Conservation (phyloP, 2,329 filamentous ascomycete genomes). For the Phoma herbarum region DNA sequence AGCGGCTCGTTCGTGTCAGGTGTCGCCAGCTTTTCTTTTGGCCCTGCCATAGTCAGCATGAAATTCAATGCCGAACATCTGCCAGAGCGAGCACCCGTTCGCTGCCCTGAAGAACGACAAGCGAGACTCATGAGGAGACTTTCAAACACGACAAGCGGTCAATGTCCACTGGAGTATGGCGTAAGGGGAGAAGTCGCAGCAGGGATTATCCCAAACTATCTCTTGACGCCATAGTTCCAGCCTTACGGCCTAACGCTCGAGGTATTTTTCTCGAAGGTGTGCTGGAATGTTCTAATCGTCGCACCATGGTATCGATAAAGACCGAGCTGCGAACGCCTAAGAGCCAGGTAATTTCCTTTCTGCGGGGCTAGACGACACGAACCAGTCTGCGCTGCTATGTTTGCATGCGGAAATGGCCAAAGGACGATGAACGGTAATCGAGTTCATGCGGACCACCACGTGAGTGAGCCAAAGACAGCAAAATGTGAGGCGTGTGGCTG, state of each 20-base stretch:
- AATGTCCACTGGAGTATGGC: conserved; percentile 16
- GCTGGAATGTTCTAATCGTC: conserved; percentile 20
- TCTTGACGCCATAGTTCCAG: conserved; percentile 22
- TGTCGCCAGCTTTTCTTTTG: conserved; percentile 26
- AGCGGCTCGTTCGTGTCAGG: conserved; percentile 26
- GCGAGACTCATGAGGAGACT: conserved; percentile 12
- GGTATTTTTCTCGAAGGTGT: conserved; percentile 18
- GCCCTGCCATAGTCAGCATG: conserved; percentile 22
- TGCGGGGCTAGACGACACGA: conserved; percentile 24
- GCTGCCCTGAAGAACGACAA: conserved; percentile 23
- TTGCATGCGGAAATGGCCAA: conserved; percentile 27
- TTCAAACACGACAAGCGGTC: conserved; percentile 9
- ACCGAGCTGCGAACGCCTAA: conserved; percentile 22
- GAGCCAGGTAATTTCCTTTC: conserved; percentile 20
- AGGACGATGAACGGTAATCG: conserved; percentile 32
- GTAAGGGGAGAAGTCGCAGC: conserved; percentile 15
- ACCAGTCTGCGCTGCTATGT: conserved; percentile 26
- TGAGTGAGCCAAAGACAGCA: conserved; percentile 23
- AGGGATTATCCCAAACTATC: conserved; percentile 12
- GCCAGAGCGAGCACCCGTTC: conserved; percentile 27
- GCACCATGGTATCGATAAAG: conserved; percentile 34
- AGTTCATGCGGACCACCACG: conserved; percentile 34
- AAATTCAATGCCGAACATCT: conserved; percentile 30
- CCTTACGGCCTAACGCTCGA: conserved; percentile 27
- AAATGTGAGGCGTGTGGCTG: conserved; percentile 29